Percentiles rank a stretch among this genome's conserved stretches.
Conservation (phyloP, 805 yeast genomes). For the Candida koratica region DNA sequence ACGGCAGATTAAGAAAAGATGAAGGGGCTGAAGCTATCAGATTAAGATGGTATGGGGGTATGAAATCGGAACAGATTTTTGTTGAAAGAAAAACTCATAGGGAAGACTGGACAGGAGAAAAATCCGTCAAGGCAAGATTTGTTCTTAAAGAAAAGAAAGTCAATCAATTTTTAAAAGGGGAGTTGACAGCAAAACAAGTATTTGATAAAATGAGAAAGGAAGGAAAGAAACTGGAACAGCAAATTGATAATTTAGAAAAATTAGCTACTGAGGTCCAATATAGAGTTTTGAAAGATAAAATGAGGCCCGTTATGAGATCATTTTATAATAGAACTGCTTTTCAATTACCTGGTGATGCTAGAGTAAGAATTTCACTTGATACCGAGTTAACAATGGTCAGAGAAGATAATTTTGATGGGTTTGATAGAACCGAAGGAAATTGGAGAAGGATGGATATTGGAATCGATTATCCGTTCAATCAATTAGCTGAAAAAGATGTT, state of each 20-base stretch:
- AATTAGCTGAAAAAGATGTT: conserved; percentile 77
- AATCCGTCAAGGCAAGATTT: conserved; percentile 97
- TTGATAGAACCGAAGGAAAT: conserved; percentile 82
- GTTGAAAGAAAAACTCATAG: conserved; percentile 97
- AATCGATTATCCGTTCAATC: conserved; percentile 90
- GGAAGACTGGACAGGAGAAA: conserved; percentile 99
- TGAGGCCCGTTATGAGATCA: conserved; percentile 92
- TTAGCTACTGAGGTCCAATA: conserved; percentile 93
- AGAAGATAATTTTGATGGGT: conserved; percentile 94
- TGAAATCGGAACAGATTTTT: conserved; percentile 86
- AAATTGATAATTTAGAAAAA: conserved; percentile 87
- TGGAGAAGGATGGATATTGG: conserved; percentile 99
- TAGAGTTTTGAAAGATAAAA: conserved; percentile 73
- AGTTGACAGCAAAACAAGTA: conserved; percentile 80
- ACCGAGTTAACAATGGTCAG: conserved; percentile 97
- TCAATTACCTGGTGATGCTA: conserved; percentile 98
- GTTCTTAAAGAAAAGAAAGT: conserved; percentile 87
- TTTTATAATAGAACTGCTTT: conserved; percentile 98
- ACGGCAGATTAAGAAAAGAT: conserved; percentile 90
- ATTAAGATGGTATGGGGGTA: conserved; percentile 98
- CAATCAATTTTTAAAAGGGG: conserved; percentile 78
- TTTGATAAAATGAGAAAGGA: conserved; percentile 91
- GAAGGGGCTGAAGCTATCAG: conserved; percentile 99
- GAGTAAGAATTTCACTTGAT: conserved; percentile 96
- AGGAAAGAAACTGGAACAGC: conserved; percentile 81